A percentile compares a stretch with the other conserved stretches of the same genome.
These are phyloP conservation scores for Alternaria sp. DNA, from an alignment of 2,329 filamentous ascomycete genomes.

Conservation along the genomic window DNA sequence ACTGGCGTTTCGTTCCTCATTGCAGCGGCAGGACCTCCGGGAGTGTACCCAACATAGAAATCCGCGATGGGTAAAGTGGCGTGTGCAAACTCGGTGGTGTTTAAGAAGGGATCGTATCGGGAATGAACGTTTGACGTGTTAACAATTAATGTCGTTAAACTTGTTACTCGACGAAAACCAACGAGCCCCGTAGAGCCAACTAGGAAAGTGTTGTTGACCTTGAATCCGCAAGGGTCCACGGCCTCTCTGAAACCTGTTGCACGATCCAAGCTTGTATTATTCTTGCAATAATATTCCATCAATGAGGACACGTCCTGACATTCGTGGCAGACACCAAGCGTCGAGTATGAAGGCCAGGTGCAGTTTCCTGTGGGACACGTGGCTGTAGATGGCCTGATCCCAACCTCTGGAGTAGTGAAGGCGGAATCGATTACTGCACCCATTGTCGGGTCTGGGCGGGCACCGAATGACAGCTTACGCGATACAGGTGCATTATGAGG, in stretches of 20 bases:
- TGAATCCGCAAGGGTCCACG: constrained; percentile 17
- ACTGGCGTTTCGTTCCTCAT: constrained; percentile 19
- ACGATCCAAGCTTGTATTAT: background rate
- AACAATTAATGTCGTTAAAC: constrained; percentile 4
- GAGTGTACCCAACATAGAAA: constrained; percentile 23
- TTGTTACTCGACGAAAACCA: background rate
- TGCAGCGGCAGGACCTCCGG: constrained; percentile 7
- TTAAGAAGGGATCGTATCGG: background rate
- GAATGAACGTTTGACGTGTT: background rate
- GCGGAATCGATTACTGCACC: background rate
- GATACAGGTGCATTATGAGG: no score
- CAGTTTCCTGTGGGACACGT: constrained; percentile 19
- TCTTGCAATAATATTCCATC: constrained; percentile 13
- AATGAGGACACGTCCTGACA: constrained; percentile 19
- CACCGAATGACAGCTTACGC: no score
- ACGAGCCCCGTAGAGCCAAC: background rate
- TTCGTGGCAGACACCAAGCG: constrained; percentile 23
- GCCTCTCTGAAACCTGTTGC: background rate
- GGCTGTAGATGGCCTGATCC: background rate
- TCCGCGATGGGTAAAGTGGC: constrained; percentile 10
- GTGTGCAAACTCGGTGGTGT: constrained; percentile 16
- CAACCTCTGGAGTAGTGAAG: background rate
- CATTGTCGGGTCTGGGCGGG: background rate
- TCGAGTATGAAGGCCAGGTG: constrained; percentile 20
- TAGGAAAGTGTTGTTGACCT: constrained; percentile 15